Base-by-base conservation (phyloP, 352 stramenopile genomes). In the Bremia lactucae region DNA sequence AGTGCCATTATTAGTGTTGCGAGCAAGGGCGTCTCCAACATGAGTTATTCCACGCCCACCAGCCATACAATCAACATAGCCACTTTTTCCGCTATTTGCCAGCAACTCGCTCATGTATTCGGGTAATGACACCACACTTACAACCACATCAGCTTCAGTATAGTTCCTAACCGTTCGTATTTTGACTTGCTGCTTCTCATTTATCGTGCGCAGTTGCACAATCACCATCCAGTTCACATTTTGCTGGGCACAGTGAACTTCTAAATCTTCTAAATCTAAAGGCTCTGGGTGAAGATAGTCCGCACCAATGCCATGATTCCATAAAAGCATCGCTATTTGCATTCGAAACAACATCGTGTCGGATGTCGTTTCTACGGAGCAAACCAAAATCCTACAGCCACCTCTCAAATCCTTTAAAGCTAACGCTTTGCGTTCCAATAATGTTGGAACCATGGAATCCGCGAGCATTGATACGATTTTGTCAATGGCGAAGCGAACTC, bases 151-250 rank as follows among this genome's bases (percentile, higher is more conserved):
- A 8, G 60, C 60, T 21, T 93, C 78, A 0, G 62, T 74, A 31
- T 67, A 72, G 25, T 71, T 85, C 22, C 81, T 79, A 24, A 91
- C 73, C 2, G 65, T 53, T 0, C 79, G 76, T 16, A 91, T 70
- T 45, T 90, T 90, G 31, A 93, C 71, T 28, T 87, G 76, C 28
- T 88, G 79, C 59, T 90, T 93, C 31, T 90, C 78, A 31, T 59
- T 56, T 50, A 89, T 79, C 62, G 88, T 52, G 47, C 91, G 78
- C 21, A 80, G 87, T 49, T 86, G 77, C 6, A 93, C 75, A 31
- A 93, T 82, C 8, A 93, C 65, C 78, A 93, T 93, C 62, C 71
- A 89, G 28, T 78, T 64, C 10, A 87, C 76, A 23, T 66, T 69
- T 31, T 86, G 69, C 40, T 84, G 72, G 1, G 72, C 62, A 33